Evolutionary conservation across 352 stramenopile species (phyloP).

Genomic region (Paralagenidium karlingii): DNA sequence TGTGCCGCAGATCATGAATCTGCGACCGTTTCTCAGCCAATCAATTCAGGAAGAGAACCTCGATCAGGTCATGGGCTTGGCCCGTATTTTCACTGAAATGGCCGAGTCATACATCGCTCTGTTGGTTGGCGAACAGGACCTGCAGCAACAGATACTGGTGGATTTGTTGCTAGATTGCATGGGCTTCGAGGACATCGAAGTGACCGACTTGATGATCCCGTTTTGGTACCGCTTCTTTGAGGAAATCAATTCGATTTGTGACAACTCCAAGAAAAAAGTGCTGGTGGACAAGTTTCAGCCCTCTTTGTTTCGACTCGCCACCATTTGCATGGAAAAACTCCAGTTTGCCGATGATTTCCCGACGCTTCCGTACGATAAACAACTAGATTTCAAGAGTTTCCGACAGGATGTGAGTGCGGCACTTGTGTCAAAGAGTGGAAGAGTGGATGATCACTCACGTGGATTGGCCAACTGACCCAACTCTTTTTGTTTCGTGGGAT

Average conservation of each 20-base stretch:
- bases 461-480: background rate
- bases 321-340: constrained; percentile 71
- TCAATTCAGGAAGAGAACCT: constrained; percentile 49
- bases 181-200: constrained; percentile 59
- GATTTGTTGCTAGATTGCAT: constrained; percentile 84
- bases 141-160: constrained; percentile 51
- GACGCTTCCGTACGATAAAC: constrained; percentile 43
- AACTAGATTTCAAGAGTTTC: constrained; percentile 75
- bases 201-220: constrained; percentile 73
- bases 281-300: constrained; percentile 29
- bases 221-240: constrained; percentile 71
- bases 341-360: constrained; percentile 64
- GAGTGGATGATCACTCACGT: background rate
- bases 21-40: constrained; percentile 31
- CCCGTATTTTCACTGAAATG: constrained; percentile 85
- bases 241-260: constrained; percentile 18
- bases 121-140: constrained; percentile 41
- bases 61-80: constrained; percentile 65
- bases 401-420: too few relatives aligned
- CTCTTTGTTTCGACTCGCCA: constrained; percentile 39
- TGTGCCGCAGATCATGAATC: constrained; percentile 42
- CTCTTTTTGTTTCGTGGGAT: too few relatives aligned
- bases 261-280: constrained; percentile 1
- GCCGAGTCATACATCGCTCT: constrained; percentile 76
- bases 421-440: too few relatives aligned